A percentile compares a stretch with the other conserved stretches of the same genome.
phyloP scores from a whole-genome alignment of 2,329 filamentous ascomycete species.

The Didymella lethalis region DNA sequence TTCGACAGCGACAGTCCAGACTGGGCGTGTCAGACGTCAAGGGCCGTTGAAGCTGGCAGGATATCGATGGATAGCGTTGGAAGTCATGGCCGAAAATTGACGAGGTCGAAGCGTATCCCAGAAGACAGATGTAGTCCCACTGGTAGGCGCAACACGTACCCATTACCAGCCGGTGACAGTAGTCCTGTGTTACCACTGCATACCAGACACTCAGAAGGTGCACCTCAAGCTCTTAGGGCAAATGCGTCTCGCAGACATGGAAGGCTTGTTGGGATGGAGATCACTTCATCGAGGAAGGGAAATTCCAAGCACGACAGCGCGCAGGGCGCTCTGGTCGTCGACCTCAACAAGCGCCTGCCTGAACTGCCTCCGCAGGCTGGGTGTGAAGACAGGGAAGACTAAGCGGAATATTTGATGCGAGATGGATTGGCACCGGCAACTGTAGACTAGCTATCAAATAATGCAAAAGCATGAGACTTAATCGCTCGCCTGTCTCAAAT shows the following conservation, averaged over 20 bases:
- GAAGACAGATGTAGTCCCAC: background rate
- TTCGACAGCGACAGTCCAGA: constrained; percentile 9
- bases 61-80: constrained; percentile 3
- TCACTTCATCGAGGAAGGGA: background rate
- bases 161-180: background rate
- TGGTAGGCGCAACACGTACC: background rate
- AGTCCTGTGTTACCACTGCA: background rate
- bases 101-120: background rate
- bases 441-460: background rate
- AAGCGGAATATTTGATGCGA: background rate
- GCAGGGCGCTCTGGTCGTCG: background rate
- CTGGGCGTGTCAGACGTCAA: constrained; percentile 10
- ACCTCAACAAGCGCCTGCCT: constrained; percentile 10
- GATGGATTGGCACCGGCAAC: background rate
- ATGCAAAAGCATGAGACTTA: background rate
- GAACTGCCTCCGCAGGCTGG: background rate
- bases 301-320: background rate
- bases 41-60: constrained; percentile 6
- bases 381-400: background rate
- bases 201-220: constrained; percentile 1
- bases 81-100: background rate
- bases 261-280: background rate
- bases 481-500: background rate
- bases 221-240: background rate
- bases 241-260: background rate